Percentiles rank a stretch among this genome's conserved stretches.
These are phyloP conservation scores for Ilyonectria mors-panacis DNA, from an alignment of 2,329 filamentous ascomycete genomes.

Conservation along the genomic window DNA sequence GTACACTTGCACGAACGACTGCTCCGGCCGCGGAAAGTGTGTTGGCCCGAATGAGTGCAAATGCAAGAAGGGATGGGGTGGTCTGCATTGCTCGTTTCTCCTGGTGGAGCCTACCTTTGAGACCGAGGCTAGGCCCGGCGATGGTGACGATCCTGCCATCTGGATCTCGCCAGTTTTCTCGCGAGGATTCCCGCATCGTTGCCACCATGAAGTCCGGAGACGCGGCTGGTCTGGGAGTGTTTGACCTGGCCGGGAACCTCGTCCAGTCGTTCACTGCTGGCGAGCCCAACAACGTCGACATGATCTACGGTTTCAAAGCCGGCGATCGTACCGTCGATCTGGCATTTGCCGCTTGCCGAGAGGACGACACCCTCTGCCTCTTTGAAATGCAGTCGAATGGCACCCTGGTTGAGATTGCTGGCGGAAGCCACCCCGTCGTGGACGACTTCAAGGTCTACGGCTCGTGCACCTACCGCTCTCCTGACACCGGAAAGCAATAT, in stretches of 20 bases:
- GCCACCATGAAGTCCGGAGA: constrained; percentile 66
- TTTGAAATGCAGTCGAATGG: constrained; percentile 65
- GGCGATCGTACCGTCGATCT: constrained; percentile 63
- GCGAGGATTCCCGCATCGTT: constrained; percentile 63
- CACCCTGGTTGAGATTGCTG: constrained; percentile 58
- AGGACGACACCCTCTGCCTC: constrained; percentile 66
- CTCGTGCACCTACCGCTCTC: constrained; percentile 66
- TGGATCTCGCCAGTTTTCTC: constrained; percentile 60
- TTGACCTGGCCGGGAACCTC: constrained; percentile 63
- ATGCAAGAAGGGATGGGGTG: constrained; percentile 61
- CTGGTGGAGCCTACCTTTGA: constrained; percentile 58
- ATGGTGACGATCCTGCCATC: constrained; percentile 64
- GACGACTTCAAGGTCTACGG: constrained; percentile 65
- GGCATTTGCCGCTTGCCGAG: constrained; percentile 65
- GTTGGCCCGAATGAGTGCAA: constrained; percentile 58
- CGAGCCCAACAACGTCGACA: constrained; percentile 69
- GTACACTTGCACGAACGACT: constrained; percentile 58
- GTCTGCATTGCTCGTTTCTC: constrained; percentile 62
- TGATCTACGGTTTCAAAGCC: constrained; percentile 64
- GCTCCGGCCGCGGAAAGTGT: constrained; percentile 59
- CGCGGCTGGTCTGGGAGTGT: constrained; percentile 65
- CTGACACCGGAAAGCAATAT: constrained; percentile 63
- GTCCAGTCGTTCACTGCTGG: constrained; percentile 61
- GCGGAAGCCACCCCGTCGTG: constrained; percentile 62
- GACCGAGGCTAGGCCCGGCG: constrained; percentile 60